Evolutionary conservation across 1,139 yeast genomes (phyloP), one percentile per base, ranked within the genome.

Genomic region (Hemisphaericaspora xylanilytica): DNA sequence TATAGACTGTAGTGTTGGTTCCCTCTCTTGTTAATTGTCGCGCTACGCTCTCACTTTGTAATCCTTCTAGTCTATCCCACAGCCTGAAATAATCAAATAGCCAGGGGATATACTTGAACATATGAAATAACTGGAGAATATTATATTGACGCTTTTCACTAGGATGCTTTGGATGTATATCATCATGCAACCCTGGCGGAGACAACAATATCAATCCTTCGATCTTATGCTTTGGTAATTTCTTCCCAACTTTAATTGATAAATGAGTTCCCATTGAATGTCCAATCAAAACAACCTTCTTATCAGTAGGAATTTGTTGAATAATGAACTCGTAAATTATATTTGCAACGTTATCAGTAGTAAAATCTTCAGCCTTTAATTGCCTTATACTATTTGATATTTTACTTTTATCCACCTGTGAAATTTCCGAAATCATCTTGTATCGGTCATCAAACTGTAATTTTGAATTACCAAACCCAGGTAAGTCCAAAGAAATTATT

Each of bases 231-330:
- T 53, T 44, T 0, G 74, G 73, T 6, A 80, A 60, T 37, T 54
- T 59, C 36, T 63, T 58, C 3, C 78, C 75, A 10, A 81, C 59
- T 48, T 74, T 70, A 5, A 74, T 63, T 3, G 78, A 65, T 27
- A 84, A 52, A 43, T 75, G 77, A 1, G 85, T 70, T 3, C 94
- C 94, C 86, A 84, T 81, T 1, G 92, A 84, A 57, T 85, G 94
- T 9, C 86, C 85, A 4, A 85, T 61, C 22, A 85, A 51, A 1
- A 84, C 73, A n/a, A 83, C 58, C 36, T 70, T 75, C 44, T 69
- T 70, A 31, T 75, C 56, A 2, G 56, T 52, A 0, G 76, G 72
- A 11, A 75, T 61, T 25, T 61, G 60, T 42, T 60, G 65, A 24
- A 44, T 39, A n/a, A 79, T 52, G 33, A 72, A 69, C 41, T 63